Conservation (phyloP, 1,284 basidiomycete species). For the Golubevia sp. region DNA sequence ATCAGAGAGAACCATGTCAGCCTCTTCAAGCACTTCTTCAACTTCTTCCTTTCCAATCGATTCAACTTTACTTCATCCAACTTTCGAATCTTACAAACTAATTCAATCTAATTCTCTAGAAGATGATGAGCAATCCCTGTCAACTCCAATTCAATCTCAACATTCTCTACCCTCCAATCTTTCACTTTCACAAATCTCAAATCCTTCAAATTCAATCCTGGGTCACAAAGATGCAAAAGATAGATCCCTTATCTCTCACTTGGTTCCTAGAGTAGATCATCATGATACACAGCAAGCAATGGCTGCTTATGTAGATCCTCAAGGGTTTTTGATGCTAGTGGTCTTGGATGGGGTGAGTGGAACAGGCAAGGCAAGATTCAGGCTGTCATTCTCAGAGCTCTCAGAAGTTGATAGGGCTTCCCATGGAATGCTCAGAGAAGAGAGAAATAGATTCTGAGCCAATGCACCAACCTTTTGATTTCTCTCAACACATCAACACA, state of each 20-base stretch:
- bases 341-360: conserved; percentile 6
- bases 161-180: conserved; percentile 16
- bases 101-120: conserved; percentile 12
- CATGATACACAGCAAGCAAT: conserved; percentile 1
- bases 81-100: conserved; percentile 35
- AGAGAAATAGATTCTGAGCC: background rate
- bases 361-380: background rate
- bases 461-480: conserved; percentile 1
- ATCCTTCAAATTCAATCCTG: conserved; percentile 4
- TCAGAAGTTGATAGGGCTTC: conserved; percentile 16
- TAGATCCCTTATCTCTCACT: conserved; percentile 16
- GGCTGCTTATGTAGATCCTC: conserved; percentile 24
- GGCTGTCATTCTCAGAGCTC: background rate
- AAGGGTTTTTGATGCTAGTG: conserved; percentile 19
- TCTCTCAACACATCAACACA: conserved; percentile 1
- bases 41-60: conserved; percentile 10
- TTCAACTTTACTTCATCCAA: conserved; percentile 14
- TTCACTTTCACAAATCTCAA: conserved; percentile 14
- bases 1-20: too few relatives aligned
- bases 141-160: conserved; percentile 3
- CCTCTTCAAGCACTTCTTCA: too few relatives aligned
- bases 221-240: conserved; percentile 34
- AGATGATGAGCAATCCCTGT: background rate
- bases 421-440: conserved; percentile 10
- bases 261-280: conserved; percentile 13